phyloP scores from a whole-genome alignment of 768 basidiomycete species.

The Dioszegia aurantiaca region DNA sequence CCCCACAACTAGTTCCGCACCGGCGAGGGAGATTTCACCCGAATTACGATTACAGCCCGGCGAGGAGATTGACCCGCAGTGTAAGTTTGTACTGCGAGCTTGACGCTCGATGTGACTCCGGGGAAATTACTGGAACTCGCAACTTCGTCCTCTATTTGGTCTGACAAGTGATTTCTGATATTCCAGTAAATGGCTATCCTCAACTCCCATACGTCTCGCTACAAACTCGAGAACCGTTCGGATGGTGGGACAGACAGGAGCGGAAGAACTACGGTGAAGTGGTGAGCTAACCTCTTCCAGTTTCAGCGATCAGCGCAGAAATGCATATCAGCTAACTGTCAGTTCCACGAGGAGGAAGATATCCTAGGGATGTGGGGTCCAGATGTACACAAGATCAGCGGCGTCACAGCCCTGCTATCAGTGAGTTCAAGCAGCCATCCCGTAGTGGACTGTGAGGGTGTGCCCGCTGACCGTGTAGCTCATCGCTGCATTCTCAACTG shows the following conservation, averaged over 20 bases:
- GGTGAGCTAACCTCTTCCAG: too few species aligned
- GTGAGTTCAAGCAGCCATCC: slow-evolving; percentile 24
- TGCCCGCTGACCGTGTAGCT: slow-evolving; percentile 28
- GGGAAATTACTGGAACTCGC: too few species aligned
- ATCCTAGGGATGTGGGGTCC: slow-evolving; percentile 54
- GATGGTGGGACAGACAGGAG: slow-evolving; percentile 55
- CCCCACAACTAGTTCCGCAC: slow-evolving; percentile 28
- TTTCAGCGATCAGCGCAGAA: too few species aligned
- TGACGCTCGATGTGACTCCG: too few species aligned
- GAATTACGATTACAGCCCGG: slow-evolving; percentile 25
- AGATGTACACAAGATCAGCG: slow-evolving; percentile 52
- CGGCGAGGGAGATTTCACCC: slow-evolving; percentile 19
- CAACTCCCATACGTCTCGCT: slow-evolving; percentile 49
- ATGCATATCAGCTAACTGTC: slow-evolving; percentile 12
- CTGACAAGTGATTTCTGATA: neutral
- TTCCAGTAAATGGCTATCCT: slow-evolving; percentile 52
- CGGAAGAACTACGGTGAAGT: slow-evolving; percentile 54
- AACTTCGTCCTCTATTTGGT: too few species aligned
- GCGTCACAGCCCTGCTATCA: slow-evolving; percentile 41
- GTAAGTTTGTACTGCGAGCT: too few species aligned
- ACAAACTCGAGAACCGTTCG: slow-evolving; percentile 48
- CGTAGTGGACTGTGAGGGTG: neutral
- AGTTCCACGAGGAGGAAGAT: slow-evolving; percentile 55
- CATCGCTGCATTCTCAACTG: slow-evolving; percentile 41
- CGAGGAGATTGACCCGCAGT: slow-evolving; percentile 49